phyloP scores from a whole-genome alignment of 495 filamentous ascomycete species.

The Lophiotrema nucula region DNA sequence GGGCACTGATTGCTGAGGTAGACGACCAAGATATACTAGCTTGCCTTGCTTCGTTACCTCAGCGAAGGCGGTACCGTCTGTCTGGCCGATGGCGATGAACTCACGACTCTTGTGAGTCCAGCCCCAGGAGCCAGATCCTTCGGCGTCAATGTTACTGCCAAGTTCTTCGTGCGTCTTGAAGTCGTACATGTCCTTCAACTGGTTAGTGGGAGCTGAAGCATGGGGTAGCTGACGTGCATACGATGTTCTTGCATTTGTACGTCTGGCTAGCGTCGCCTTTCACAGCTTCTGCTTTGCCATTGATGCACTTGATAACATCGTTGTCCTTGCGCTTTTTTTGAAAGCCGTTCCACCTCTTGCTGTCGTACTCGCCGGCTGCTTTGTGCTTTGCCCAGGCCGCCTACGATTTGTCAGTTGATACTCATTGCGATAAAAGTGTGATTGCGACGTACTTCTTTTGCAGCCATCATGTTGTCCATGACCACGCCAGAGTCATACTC shows the following conservation, averaged over 20 bases:
- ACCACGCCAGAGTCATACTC: conserved; percentile 19
- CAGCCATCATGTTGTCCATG: conserved; percentile 21
- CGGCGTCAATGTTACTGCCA: conserved; percentile 8
- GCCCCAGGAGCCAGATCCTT: conserved; percentile 42
- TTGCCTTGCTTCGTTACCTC: conserved; percentile 52
- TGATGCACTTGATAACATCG: conserved; percentile 11
- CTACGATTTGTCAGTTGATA: conserved; percentile 2
- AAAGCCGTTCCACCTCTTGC: background rate
- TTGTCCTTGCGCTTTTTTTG: background rate
- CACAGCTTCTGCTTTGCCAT: conserved; percentile 16
- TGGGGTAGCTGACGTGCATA: background rate
- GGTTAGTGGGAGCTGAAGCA: background rate
- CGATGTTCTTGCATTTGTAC: conserved; percentile 26
- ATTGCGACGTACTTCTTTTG: conserved; percentile 13
- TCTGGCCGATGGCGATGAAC: conserved; percentile 57
- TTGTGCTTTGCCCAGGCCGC: conserved; percentile 17
- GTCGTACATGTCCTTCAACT: conserved; percentile 20
- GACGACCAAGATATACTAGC: conserved; percentile 54
- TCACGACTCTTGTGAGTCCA: conserved; percentile 58
- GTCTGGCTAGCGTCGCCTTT: conserved; percentile 20
- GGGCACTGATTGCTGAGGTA: conserved; percentile 4
- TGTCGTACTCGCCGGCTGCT: conserved; percentile 17
- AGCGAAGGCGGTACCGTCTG: conserved; percentile 56
- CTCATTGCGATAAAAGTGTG: background rate
- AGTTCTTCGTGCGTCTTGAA: conserved; percentile 20